phyloP scores from a whole-genome alignment of 179 eudicot genomes.

The Corrigiola litoralis region DNA sequence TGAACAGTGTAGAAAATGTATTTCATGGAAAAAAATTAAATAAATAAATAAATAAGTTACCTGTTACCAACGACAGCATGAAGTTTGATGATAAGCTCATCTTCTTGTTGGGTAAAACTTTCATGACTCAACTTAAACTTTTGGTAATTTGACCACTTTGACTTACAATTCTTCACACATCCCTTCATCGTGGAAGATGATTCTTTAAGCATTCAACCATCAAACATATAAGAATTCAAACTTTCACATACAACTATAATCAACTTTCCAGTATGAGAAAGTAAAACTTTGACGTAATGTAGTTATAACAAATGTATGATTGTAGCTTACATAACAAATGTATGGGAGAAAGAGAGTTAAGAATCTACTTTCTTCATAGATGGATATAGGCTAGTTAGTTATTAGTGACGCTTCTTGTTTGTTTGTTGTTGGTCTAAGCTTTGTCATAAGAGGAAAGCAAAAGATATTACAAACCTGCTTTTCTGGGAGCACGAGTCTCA shows the following conservation, averaged over 20 bases:
- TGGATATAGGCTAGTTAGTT: too few relatives aligned
- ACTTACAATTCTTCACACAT: slow-evolving; percentile 58
- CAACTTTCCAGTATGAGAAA: background rate
- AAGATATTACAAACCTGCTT: slow-evolving; percentile 37
- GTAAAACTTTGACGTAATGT: too few relatives aligned
- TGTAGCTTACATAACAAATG: too few relatives aligned
- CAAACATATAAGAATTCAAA: background rate
- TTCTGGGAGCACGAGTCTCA: slow-evolving; percentile 35
- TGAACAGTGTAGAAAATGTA: too few relatives aligned
- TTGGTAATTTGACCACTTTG: slow-evolving; percentile 29
- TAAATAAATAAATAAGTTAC: slow-evolving; percentile 17
- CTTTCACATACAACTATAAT: background rate
- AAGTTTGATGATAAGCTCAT: slow-evolving; percentile 73
- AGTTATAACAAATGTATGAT: too few relatives aligned
- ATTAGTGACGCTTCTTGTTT: too few relatives aligned
- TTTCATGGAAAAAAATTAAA: background rate
- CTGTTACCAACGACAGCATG: slow-evolving; percentile 89
- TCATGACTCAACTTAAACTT: slow-evolving; percentile 38
- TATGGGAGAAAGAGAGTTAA: too few relatives aligned
- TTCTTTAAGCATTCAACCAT: slow-evolving; percentile 7
- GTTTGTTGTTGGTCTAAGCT: too few relatives aligned
- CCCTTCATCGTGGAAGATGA: slow-evolving; percentile 37
- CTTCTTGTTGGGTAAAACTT: slow-evolving; percentile 66
- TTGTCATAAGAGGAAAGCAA: background rate
- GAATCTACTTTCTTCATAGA: too few relatives aligned